Conservation (phyloP, 129 eudicot species). For the Centrapalus pauciflorus region DNA sequence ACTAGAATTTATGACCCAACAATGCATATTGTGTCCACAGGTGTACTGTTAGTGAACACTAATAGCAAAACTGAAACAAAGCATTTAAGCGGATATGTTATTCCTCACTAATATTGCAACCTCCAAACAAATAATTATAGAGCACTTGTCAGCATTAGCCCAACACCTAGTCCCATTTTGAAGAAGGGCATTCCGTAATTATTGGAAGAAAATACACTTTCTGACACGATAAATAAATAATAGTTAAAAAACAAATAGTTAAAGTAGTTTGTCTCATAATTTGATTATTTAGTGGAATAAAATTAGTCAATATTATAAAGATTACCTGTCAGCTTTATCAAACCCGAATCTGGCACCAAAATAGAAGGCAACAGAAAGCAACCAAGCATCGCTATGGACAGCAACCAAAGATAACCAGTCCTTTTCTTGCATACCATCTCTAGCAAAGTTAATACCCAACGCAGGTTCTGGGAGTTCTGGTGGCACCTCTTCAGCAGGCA, state of each 20-base stretch:
- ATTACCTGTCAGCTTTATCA: constrained; percentile 75
- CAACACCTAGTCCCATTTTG: neutral
- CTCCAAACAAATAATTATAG: neutral
- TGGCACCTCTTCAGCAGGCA: constrained; percentile 89
- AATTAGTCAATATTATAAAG: neutral
- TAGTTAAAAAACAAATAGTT: neutral
- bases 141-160: neutral
- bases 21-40: too few relatives aligned
- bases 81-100: neutral
- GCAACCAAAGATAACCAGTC: constrained; percentile 87
- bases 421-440: constrained; percentile 89
- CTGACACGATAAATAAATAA: neutral
- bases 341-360: constrained; percentile 90
- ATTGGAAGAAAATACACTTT: neutral
- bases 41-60: too few relatives aligned
- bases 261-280: neutral
- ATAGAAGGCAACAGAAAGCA: constrained; percentile 80
- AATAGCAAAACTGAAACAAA: too few relatives aligned
- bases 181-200: neutral
- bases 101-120: neutral
- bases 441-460: constrained; percentile 76
- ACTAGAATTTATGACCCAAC: too few relatives aligned
- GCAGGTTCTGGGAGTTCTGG: constrained; percentile 96
- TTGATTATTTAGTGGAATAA: neutral
- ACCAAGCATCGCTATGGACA: constrained; percentile 90